phyloP scores from a whole-genome alignment of 2,329 filamentous ascomycete genomes.

The Cercospora berteroae region DNA sequence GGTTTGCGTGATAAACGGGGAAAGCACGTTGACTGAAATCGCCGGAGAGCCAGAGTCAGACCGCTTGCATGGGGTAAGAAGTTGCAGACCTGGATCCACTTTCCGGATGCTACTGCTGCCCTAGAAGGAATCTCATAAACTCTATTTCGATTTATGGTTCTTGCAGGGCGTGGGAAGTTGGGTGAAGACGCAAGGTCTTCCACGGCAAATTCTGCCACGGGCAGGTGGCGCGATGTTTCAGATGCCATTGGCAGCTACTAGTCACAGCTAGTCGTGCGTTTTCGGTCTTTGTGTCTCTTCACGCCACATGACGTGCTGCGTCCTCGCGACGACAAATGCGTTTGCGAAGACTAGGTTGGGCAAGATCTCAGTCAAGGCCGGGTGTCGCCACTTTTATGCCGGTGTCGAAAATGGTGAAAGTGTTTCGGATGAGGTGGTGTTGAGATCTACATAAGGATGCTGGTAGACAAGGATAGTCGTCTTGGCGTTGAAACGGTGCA shows the following conservation, averaged over 20 bases:
- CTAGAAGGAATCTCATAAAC: background rate
- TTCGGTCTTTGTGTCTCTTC: background rate
- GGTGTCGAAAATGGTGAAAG: background rate
- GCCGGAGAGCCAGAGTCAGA: background rate
- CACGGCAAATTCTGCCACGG: background rate
- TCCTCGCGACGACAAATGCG: background rate
- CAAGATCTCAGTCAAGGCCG: background rate
- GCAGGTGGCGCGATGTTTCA: background rate
- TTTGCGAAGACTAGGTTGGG: background rate
- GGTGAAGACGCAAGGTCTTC: background rate
- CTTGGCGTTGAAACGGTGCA: background rate
- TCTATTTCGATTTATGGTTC: background rate
- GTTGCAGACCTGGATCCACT: background rate
- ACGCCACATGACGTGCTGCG: background rate
- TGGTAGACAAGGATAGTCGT: background rate
- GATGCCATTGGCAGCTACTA: background rate
- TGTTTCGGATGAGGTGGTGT: background rate
- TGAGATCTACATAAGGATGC: background rate
- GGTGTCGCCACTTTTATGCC: background rate
- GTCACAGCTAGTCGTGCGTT: background rate
- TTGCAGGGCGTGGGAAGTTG: background rate
- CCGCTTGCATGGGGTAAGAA: background rate
- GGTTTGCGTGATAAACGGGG: background rate
- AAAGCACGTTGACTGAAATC: slow-evolving; percentile 3
- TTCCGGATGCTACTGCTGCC: background rate